Conservation (phyloP, 805 yeast species). For the Candida lessepsii region DNA sequence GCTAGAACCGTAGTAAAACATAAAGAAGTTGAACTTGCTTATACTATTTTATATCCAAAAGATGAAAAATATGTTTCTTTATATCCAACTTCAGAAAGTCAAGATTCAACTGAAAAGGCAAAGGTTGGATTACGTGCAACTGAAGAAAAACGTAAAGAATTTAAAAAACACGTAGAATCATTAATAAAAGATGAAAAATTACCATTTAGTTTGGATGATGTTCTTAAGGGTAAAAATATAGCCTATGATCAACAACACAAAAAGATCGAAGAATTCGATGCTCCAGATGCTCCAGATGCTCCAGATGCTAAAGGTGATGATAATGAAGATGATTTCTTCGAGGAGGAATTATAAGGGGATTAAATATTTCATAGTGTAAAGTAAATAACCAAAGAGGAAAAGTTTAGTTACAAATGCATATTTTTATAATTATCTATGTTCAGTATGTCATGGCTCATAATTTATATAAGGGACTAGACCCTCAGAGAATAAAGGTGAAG, state of each 20-base stretch:
- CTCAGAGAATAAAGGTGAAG: too few relatives aligned
- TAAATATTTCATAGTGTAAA: too few relatives aligned
- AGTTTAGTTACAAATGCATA: too few relatives aligned
- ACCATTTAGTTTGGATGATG: slow-evolving; percentile 51
- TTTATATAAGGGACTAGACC: too few relatives aligned
- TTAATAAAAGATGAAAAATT: slow-evolving; percentile 53
- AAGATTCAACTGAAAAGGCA: slow-evolving; percentile 29
- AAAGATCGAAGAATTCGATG: slow-evolving; percentile 34
- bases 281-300: slow-evolving; percentile 29
- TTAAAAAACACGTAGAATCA: slow-evolving; percentile 48
- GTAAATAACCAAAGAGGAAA: too few relatives aligned
- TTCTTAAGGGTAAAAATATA: slow-evolving; percentile 38
- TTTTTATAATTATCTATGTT: too few relatives aligned
- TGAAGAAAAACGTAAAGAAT: slow-evolving; percentile 43
- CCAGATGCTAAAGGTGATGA: slow-evolving; percentile 20
- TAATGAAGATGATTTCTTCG: slow-evolving; percentile 45
- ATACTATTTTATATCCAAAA: slow-evolving; percentile 74
- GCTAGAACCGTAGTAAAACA: slow-evolving; percentile 52
- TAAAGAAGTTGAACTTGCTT: slow-evolving; percentile 68
- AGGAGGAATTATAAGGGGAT: slow-evolving; percentile 16
- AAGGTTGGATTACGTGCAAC: slow-evolving; percentile 43
- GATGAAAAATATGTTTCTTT: slow-evolving; percentile 77
- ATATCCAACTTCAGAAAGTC: slow-evolving; percentile 48
- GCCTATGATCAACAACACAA: slow-evolving; percentile 18
- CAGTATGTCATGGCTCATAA: too few relatives aligned